Conservation (phyloP, 1,284 basidiomycete species). For the Boletus mariae region DNA sequence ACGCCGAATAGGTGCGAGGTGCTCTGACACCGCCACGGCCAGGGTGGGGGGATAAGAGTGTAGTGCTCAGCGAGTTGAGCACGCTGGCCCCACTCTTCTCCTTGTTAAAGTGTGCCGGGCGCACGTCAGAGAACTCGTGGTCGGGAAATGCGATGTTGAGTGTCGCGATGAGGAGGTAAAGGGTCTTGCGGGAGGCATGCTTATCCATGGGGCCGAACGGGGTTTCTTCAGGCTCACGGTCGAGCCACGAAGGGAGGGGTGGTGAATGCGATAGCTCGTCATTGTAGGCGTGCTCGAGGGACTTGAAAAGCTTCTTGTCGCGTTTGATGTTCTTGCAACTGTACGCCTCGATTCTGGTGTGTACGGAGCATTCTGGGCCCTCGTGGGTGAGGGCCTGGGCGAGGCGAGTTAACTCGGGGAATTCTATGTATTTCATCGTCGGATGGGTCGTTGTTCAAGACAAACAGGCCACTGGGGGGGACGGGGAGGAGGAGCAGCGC, state of each 20-base stretch:
- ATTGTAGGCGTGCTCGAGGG: slow-evolving; percentile 83
- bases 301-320: slow-evolving; percentile 95
- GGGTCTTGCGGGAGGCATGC: slow-evolving; percentile 78
- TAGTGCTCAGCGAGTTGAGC: slow-evolving; percentile 77
- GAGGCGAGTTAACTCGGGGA: slow-evolving; percentile 74
- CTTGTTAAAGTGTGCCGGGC: slow-evolving; percentile 86
- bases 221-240: slow-evolving; percentile 67
- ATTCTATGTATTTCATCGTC: slow-evolving; percentile 89
- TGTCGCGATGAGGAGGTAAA: slow-evolving; percentile 92
- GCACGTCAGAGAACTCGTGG: slow-evolving; percentile 93
- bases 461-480: not conserved
- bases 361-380: slow-evolving; percentile 86
- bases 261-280: slow-evolving; percentile 73
- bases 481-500: not conserved
- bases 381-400: slow-evolving; percentile 82
- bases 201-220: slow-evolving; percentile 77
- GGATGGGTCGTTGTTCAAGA: not conserved
- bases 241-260: slow-evolving; percentile 66
- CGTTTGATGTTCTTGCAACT: slow-evolving; percentile 96
- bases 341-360: slow-evolving; percentile 95
- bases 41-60: slow-evolving; percentile 61
- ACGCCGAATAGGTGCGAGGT: slow-evolving; percentile 76
- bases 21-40: slow-evolving; percentile 54
- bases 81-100: slow-evolving; percentile 77
- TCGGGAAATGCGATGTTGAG: slow-evolving; percentile 98